Base-by-base conservation (phyloP, 352 stramenopile species). In the Phytophthora megakarya region DNA sequence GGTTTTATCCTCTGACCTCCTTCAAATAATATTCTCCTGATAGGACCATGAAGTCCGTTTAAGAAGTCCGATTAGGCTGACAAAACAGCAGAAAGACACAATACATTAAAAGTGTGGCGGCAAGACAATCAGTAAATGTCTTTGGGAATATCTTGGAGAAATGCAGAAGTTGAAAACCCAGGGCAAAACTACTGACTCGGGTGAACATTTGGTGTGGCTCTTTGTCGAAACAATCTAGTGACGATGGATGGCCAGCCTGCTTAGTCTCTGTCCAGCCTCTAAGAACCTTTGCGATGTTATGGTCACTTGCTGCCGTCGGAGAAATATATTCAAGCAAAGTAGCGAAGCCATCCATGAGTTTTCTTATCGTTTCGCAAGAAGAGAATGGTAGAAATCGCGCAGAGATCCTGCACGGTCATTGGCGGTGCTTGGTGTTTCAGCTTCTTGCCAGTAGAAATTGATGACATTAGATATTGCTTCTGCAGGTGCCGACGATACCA, bases 291-390 rank as follows among this genome's bases (percentile, higher is more conserved):
- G 48, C 43, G 22, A 70, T 47, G 8, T 39, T 66, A 23, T 66
- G 53, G n/a, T 64, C 53, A 23, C 54, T 70, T 0, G 59, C 25
- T 0, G 60, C 47, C 1, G 65, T 64, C 3, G 59, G 48, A 1
- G 47, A 70, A 32, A 69, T 69, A 21, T 70, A 73, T n/a, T 73
- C 40, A 0, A 73, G 52, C 0, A 70, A 30, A 1, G 43, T 70
- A 2, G 38, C 42, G 37, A 66, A 73, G 0, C 65, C 59, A 28
- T 70, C 59, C 53, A 62, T 70, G n/a, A n/a, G n/a, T n/a, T 43
- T 61, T 61, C 18, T 44, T 50, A 12, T 45, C 25, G 15, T 61
- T 52, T 52, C 22, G n/a, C 11, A 44, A 19, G 37, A 61, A 61
- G 5, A 51, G 21, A 21, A 52, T 61, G 1, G 39, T 61, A 19